Evolutionary conservation across 768 basidiomycete species (phyloP), one percentile per base, ranked within the genome.

Genomic region (Calocybe indica): DNA sequence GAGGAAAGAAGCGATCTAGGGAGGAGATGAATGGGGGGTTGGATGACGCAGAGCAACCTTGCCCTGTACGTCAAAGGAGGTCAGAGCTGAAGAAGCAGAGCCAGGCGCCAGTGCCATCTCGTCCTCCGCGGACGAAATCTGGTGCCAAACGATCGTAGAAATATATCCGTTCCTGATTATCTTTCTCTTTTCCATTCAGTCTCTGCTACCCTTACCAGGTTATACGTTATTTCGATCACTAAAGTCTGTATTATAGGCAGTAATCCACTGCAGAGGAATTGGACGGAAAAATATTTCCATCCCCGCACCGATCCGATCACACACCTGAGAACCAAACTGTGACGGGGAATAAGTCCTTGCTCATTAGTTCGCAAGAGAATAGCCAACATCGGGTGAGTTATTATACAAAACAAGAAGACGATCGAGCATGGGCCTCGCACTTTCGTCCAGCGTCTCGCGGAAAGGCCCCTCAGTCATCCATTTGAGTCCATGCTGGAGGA

Each of bases 401-500:
- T 57, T 38, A 46, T 83, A 76, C 71, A 88, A 73, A 44, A 58
- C 55, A 37, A 84, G 40, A 29, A 89, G 62, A n/a, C 76, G 73
- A 22, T 75, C 72, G 41, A 84, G 66, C 83, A 88, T 87, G 42
- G 48, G 62, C 55, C 60, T 68, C 7, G 81, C 78, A 28, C 63
- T 58, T 12, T 62, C 66, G 37, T 75, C 65, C 14, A 87, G 59
- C 2, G 67, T 69, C 8, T 69, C 60, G 5, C 64, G 60, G 55
- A 88, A 86, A 8, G 50, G 43, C 0, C 64, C 62, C 12, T 72
- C 73, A 45, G 74, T 78, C 80, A 88, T 85, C 86, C 85, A 89
- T 9, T 62, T 53, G 43, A 89, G 61, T 11, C 79, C 83, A 56
- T 89, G 88, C 61, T 90, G 87, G 11, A 90, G 74, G 22, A 90